Conservation (phyloP, 192 early-diverging fungal genomes). For the Rhizophagus sp. region DNA sequence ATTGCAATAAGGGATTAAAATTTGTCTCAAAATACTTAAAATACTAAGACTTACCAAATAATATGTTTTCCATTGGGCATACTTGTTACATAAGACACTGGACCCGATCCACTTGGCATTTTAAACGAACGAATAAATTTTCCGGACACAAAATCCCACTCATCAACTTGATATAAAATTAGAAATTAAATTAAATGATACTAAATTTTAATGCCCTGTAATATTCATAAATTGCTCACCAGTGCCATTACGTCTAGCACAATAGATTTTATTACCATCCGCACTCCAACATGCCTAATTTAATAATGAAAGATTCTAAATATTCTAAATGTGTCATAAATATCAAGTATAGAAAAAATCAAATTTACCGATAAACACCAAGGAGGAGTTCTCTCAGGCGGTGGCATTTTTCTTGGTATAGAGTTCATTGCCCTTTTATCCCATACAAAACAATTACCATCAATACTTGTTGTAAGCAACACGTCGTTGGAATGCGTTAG, state of each 20-base stretch:
- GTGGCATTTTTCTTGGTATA: constrained; percentile 49
- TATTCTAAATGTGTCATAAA: too few relatives aligned
- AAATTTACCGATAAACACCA: constrained; percentile 65
- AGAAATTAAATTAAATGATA: background rate
- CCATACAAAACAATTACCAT: constrained; percentile 75
- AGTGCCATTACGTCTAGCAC: constrained; percentile 86
- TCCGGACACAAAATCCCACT: constrained; percentile 74
- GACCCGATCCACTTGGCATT: constrained; percentile 87
- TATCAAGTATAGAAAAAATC: too few relatives aligned
- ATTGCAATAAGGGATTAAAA: background rate
- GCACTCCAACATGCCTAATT: constrained; percentile 78
- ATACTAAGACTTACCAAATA: constrained; percentile 64
- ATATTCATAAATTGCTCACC: constrained; percentile 39
- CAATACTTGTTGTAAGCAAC: constrained; percentile 73
- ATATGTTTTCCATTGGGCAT: constrained; percentile 83
- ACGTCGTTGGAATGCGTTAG: constrained; percentile 41
- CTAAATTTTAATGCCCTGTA: background rate
- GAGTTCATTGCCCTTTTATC: constrained; percentile 63
- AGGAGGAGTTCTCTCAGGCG: constrained; percentile 67
- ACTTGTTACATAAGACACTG: constrained; percentile 73
- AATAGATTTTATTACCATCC: constrained; percentile 78
- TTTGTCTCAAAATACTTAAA: too few relatives aligned
- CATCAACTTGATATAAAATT: constrained; percentile 66
- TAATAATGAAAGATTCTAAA: background rate
- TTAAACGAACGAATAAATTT: constrained; percentile 70